Percentiles rank a stretch among this genome's conserved stretches.
These are phyloP conservation scores for Suillus bovinus DNA, from an alignment of 768 basidiomycete genomes.

Conservation along the genomic window DNA sequence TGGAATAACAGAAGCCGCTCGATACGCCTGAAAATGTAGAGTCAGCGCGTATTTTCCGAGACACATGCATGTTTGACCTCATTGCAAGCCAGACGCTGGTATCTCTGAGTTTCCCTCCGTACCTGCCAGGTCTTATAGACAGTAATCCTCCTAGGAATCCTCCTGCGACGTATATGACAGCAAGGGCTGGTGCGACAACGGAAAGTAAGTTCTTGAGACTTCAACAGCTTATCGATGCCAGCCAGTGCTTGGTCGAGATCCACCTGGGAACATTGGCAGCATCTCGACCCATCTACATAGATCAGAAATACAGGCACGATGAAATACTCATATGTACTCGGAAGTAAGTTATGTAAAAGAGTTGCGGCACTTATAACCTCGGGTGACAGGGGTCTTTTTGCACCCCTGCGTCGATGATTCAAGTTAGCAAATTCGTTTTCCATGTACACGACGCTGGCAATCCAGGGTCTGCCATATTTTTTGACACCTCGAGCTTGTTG, in stretches of 20 bases:
- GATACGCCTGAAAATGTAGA: conserved; percentile 46
- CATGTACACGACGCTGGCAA: background rate
- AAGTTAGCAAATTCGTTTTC: background rate
- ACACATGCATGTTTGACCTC: conserved; percentile 42
- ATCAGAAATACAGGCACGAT: no score
- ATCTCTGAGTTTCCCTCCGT: conserved; percentile 58
- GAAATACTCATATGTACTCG: no score
- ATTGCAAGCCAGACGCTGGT: conserved; percentile 69
- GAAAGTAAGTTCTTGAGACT: conserved; percentile 96
- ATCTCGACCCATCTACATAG: no score
- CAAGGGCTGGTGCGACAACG: conserved; percentile 88
- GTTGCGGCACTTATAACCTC: background rate
- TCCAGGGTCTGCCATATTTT: background rate
- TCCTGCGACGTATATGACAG: conserved; percentile 69
- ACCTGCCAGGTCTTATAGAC: conserved; percentile 48
- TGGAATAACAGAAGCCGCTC: conserved; percentile 66
- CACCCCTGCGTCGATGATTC: no score
- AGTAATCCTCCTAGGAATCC: conserved; percentile 55
- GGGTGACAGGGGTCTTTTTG: conserved; percentile 2
- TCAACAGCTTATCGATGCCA: conserved; percentile 92
- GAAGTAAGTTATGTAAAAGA: no score
- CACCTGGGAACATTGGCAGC: conserved; percentile 58
- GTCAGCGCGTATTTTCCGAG: conserved; percentile 11
- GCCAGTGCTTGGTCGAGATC: conserved; percentile 88
- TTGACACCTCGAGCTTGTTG: background rate